A percentile compares a stretch with the other conserved stretches of the same genome.
These are phyloP conservation scores for Clohesyomyces aquaticus DNA, from an alignment of 495 filamentous ascomycete species.

Conservation along the genomic window DNA sequence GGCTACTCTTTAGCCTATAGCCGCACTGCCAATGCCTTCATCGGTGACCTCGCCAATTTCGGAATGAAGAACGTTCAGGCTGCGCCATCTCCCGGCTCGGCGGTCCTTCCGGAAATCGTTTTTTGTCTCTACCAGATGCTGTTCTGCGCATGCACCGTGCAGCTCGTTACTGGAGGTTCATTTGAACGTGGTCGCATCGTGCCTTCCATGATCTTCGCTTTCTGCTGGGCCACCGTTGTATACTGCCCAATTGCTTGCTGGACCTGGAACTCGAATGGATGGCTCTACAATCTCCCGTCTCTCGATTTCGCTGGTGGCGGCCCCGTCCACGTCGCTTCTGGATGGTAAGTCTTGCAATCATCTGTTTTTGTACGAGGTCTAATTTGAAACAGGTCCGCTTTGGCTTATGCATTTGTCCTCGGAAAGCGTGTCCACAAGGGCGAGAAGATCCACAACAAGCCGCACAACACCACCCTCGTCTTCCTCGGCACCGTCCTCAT, in stretches of 20 bases:
- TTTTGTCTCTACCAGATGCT: conserved; percentile 63
- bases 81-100: conserved; percentile 55
- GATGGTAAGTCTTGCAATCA: conserved; percentile 42
- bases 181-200: conserved; percentile 61
- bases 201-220: conserved; percentile 60
- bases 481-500: conserved; percentile 63
- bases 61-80: conserved; percentile 57
- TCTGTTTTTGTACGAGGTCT: background rate
- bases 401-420: conserved; percentile 61
- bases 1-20: conserved; percentile 61
- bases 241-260: conserved; percentile 64
- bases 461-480: conserved; percentile 61
- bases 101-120: conserved; percentile 59
- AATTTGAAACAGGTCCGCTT: conserved; percentile 41
- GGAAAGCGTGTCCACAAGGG: conserved; percentile 57
- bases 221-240: conserved; percentile 63
- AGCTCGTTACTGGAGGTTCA: conserved; percentile 57
- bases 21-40: conserved; percentile 56
- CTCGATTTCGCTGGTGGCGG: conserved; percentile 62
- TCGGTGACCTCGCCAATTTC: conserved; percentile 59
- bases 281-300: conserved; percentile 59
- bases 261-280: conserved; percentile 64
- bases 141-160: conserved; percentile 61
- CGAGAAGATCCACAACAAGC: conserved; percentile 52
- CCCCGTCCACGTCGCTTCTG: conserved; percentile 61